Evolutionary conservation across 805 yeast species (phyloP), one percentile per base, ranked within the genome.

Genomic region (Kregervanrija fluxuum): DNA sequence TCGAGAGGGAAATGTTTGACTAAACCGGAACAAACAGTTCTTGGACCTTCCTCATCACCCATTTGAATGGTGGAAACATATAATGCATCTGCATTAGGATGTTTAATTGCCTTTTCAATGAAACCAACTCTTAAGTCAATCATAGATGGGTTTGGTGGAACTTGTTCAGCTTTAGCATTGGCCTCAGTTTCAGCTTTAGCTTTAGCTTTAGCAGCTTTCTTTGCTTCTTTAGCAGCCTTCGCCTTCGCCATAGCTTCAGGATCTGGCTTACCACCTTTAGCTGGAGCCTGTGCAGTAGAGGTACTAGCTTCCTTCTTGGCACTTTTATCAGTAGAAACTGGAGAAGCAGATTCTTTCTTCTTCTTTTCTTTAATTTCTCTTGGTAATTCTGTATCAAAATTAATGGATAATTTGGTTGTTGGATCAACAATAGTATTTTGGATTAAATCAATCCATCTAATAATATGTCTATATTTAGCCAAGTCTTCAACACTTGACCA

Each of bases 11-110:
- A 75, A 68, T 85, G 80, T 55, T 87, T 87, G 51, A 89, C 97
- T 59, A 93, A 75, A 55, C 99, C 99, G 11, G 96, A 87, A 72
- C 99, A 93, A 46, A 93, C 95, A 30, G 98, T 93, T 74, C 99
- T 81, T 61, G 99, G 99, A 48, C 95, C 95, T 64, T 87, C 96
- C 50, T 74, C 90, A 58, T 93, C 99, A 54, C 99, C 99, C 74
- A 86, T 81, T 51, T 95, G 87, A 57, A 93, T 93, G 42, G 99
- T 93, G 30, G 98, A 93, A 46, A 93, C 96, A 65, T 93, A 93
- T 57, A 93, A 74, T 1, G 96, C 76, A 68, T 93, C 99, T 33
- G 99, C 99, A 65, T 93, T 91, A 51, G 99, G 99, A 70, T 93
- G 99, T 66, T 86, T 87, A 60, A 86, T 74, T 43, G 97, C 96